Base-by-base conservation (phyloP, 257 asterid genomes). In the Nicotiana undulata region DNA sequence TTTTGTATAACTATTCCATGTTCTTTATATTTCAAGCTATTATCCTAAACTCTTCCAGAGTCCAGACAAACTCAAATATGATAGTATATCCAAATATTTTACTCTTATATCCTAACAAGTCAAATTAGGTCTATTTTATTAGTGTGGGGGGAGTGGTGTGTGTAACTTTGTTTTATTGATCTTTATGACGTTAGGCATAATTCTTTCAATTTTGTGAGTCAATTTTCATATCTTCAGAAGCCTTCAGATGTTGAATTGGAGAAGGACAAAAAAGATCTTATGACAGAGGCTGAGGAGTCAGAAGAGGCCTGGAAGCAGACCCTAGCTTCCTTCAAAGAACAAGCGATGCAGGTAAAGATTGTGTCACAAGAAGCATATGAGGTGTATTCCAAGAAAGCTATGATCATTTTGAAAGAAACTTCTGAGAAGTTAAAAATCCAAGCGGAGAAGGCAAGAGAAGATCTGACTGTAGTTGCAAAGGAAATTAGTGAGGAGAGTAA, bases 301-400 rank as follows among this genome's bases (percentile, higher is more conserved):
- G 86, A 92, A 76, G 97, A 87, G 85, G 95, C 92, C 66, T 94
- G 97, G 98, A 89, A 90, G 86, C 89, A 91, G 90, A 83, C 94
- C 31, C 89, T 94, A 51, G 88, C 88, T 53, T 82, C 93, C 58
- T 92, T 94, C 75, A 94, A 89, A 87, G 94, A 92, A 74, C 98
- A 93, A 81, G 92, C 96, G 78, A 81, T 92, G 80, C 93, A 90
- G 85, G 84, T 91, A 92, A 97, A 90, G 87, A 80, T 84, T 79
- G 75, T 89, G 31, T 93, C 97, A 18, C 93, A 85, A 81, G 97
- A 93, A 86, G 97, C 98, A 6, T 94, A 93, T 52, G 90, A 91
- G 9, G 52, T 84, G 65, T 94, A 94, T 84, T 93, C 95, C 26
- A 86, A 87, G 80, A 93, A 90, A 85, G 98, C 98, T 29, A 82